phyloP scores from a whole-genome alignment of 1,284 basidiomycete genomes.

The Athelia psychrophila region DNA sequence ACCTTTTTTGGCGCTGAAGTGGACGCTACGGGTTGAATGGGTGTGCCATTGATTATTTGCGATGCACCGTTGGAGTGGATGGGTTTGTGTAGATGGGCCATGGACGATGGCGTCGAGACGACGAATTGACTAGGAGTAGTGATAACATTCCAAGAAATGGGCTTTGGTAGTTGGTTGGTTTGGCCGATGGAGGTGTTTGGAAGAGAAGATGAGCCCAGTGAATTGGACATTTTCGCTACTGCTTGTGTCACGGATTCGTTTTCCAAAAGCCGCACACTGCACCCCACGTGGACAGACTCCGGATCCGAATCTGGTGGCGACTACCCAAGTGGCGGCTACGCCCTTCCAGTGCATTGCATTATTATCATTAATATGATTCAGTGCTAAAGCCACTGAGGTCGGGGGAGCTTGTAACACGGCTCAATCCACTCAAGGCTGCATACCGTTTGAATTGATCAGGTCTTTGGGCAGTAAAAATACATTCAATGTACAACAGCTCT shows the following conservation, averaged over 20 bases:
- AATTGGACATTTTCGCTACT: conserved; percentile 56
- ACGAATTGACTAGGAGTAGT: background rate
- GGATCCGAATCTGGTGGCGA: no score
- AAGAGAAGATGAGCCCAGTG: conserved; percentile 34
- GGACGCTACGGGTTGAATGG: conserved; percentile 5
- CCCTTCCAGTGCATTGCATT: no score
- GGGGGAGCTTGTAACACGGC: no score
- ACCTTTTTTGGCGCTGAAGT: conserved; percentile 17
- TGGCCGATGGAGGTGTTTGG: conserved; percentile 12
- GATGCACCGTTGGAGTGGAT: conserved; percentile 11
- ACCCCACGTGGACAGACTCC: no score
- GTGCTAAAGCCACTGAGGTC: no score
- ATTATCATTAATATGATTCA: no score
- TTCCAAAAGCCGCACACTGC: conserved; percentile 30
- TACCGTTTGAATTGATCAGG: no score
- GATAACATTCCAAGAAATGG: conserved; percentile 14
- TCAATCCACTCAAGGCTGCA: no score
- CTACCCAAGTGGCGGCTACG: no score
- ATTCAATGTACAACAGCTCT: no score
- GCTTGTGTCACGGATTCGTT: conserved; percentile 43
- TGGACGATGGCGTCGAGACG: conserved; percentile 2
- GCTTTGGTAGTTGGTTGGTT: conserved; percentile 11
- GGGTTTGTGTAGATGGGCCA: conserved; percentile 32
- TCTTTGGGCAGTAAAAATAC: no score
- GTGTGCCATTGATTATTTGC: conserved; percentile 15